phyloP scores from a whole-genome alignment of 2,329 filamentous ascomycete species.

The Fusarium penzigii region DNA sequence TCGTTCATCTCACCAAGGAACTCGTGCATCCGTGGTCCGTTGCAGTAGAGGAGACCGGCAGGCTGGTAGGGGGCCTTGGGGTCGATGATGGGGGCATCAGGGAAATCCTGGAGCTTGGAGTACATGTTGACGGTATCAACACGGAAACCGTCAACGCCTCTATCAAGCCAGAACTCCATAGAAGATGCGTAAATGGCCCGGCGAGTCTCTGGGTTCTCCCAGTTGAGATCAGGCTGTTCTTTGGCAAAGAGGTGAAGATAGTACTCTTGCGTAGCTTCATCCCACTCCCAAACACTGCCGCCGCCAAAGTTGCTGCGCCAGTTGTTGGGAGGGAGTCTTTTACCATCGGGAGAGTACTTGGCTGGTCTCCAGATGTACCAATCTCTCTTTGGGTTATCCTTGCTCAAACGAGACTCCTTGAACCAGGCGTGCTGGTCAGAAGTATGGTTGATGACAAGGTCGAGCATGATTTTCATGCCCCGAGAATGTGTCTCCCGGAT shows the following conservation, averaged over 20 bases:
- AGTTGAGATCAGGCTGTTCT: constrained; percentile 84
- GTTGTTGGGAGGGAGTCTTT: constrained; percentile 72
- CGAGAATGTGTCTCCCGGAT: constrained; percentile 26
- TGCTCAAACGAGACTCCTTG: constrained; percentile 21
- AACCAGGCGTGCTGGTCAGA: constrained; percentile 30
- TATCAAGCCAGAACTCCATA: constrained; percentile 78
- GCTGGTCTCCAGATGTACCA: constrained; percentile 67
- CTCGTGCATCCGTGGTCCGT: constrained; percentile 69
- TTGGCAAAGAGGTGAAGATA: constrained; percentile 75
- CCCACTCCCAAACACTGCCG: constrained; percentile 68
- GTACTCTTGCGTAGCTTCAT: constrained; percentile 71
- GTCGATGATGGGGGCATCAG: constrained; percentile 58
- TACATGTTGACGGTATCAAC: constrained; percentile 76
- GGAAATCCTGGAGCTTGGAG: constrained; percentile 61
- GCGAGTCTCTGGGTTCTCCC: constrained; percentile 70
- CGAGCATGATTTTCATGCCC: constrained; percentile 26
- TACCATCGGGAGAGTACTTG: constrained; percentile 55
- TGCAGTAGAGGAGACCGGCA: constrained; percentile 59
- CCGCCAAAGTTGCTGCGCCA: constrained; percentile 66
- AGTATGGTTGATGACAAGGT: constrained; percentile 28
- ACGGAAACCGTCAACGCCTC: constrained; percentile 73
- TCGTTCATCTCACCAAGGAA: constrained; percentile 66
- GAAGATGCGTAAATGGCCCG: constrained; percentile 69
- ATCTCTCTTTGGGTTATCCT: constrained; percentile 38
- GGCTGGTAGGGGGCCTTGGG: constrained; percentile 50